Evolutionary conservation across 305 asterid species (phyloP), one percentile per base, ranked within the genome.

Genomic region (Solanum chacoense): DNA sequence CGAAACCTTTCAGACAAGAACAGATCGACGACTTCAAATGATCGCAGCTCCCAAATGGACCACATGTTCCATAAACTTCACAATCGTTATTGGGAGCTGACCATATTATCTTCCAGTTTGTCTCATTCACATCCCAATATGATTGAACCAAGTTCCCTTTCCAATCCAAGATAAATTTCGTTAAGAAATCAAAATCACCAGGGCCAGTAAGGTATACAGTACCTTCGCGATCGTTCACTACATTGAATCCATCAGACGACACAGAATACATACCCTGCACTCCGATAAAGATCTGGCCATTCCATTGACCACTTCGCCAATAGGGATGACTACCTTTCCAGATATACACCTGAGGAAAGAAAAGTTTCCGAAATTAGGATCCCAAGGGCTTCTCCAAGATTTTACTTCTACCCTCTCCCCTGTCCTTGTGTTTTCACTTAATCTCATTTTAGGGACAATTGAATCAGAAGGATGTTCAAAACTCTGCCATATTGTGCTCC

Each of bases 1-100:
- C 92, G 40, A 93, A 95, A 87, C 98, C 97, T 87, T 87, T 90
- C 92, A 94, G 6, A 78, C 98, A 94, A 5, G 92, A 88, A 81
- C 93, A 94, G 92, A 20, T 69, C 14, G 59, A 14, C 1, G 11
- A 38, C 38, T 34, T 16, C 63, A 18, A 34, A 65, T 85, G 22
- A 63, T 91, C 89, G 87, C 98, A 95, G 85, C 87, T 91, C 20
- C 92, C 97, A 65, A 92, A 94, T 6, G 85, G 90, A 32, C 97
- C 97, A 87, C 97, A 94, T 8, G 29, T 88, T 3, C 92, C 93
- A 50, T 94, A 95, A 18, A 89, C 50, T 37, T 92, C 94, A 78
- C 96, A 94, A 24, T 55, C 89, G 16, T 88, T 86, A 14, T 28
- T 45, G 2, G 93, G 95, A 34, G 90, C 90, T 11, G 40, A 65